Evolutionary conservation across 345 rosid species (phyloP), one percentile per base, ranked within the genome.

Genomic region (Arabidopsis arenosa): DNA sequence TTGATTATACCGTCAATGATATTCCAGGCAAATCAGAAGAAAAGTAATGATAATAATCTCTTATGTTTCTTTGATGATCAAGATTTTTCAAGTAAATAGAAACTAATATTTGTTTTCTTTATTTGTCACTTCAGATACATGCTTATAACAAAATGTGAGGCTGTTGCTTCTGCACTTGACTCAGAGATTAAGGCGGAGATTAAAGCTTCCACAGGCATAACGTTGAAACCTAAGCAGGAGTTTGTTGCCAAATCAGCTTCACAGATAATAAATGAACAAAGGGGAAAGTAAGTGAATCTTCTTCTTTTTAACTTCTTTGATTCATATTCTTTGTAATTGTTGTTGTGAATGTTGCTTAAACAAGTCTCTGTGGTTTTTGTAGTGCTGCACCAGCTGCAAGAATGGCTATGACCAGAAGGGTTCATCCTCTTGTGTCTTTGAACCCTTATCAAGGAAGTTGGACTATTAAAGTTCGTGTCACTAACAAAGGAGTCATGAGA

Each of bases 381-480:
- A 95, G 99, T 73, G 84, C 84, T 90, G 94, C 98, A 14, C 99
- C 99, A 2, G 62, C 86, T 67, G 91, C 93, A 1, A 82, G 96
- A 64, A 83, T 92, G 91, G 84, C 97, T 51, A 92, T 95, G 94
- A 90, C 98, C 4, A 82, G 96, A 40, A 90, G 99, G 70, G 98
- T 92, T 11, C 96, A 89, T 60, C 97, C 98, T 13, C 97, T 95
- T 62, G 91, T 88, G 56, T 95, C 99, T 1, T 82, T 92, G 85
- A 95, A 92, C 73, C 99, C 99, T 65, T 95, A 95, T 75, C 98
- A 95, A 82, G 98, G 97, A 9, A 95, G 79, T 56, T 95, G 98
- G 99, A 95, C 93, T 4, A 95, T 95, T 58, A 92, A 92, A 81
- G 99, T 92, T 13, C 78, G 93, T 17, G 93, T 95, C 11, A 95